Evolutionary conservation across 192 early-diverging fungal species (phyloP).

Genomic region (Phlyctochytrium arcticum): DNA sequence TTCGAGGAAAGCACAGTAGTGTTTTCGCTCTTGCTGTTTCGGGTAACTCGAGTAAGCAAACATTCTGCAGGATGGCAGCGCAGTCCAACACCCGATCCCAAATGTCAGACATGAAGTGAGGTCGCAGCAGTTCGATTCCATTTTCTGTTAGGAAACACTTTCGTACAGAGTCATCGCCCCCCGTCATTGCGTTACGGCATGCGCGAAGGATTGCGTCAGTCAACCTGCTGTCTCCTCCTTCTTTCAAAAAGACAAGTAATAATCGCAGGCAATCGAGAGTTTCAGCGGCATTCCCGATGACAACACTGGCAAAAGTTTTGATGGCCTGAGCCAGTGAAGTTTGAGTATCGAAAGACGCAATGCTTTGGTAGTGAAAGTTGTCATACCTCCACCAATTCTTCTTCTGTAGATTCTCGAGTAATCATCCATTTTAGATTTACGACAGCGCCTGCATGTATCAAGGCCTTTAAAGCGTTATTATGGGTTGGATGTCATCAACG

Average conservation of each 20-base stretch:
- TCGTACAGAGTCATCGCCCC: not conserved
- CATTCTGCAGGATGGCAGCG: not conserved
- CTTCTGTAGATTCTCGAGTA: not conserved
- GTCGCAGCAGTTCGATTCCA: not conserved
- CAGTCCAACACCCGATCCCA: not conserved
- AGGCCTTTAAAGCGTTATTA: too few relatives aligned
- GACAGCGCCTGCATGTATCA: not conserved
- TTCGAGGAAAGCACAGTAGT: not conserved
- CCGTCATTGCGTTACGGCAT: not conserved
- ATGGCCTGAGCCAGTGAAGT: not conserved
- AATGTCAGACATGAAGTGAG: not conserved
- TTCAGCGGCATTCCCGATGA: not conserved
- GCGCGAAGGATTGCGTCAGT: not conserved
- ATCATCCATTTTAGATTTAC: not conserved
- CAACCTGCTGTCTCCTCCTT: not conserved
- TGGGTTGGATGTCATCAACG: not conserved
- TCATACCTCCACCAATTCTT: not conserved
- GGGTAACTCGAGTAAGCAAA: too few relatives aligned
- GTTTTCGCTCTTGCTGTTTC: too few relatives aligned
- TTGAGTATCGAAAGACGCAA: not conserved
- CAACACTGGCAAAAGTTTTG: slow-evolving; percentile 5
- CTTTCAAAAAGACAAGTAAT: not conserved
- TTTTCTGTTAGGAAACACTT: not conserved
- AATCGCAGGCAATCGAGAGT: not conserved
- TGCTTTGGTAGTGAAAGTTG: not conserved